Base-by-base conservation (phyloP, 331 rosid species). In the Arachis monticola region DNA sequence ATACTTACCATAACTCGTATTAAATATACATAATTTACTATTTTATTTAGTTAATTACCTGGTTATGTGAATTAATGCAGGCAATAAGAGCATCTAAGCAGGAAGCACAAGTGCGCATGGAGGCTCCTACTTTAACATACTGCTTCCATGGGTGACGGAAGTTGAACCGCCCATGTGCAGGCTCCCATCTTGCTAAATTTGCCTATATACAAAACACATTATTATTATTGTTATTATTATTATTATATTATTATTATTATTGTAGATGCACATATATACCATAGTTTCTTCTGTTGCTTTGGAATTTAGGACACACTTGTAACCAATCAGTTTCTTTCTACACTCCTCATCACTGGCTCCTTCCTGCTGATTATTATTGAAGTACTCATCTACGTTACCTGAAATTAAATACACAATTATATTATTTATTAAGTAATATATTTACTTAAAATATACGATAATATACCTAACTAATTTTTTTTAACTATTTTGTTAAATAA, bases 101-200 rank as follows among this genome's bases (percentile, higher is more conserved):
- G 2, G 85, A 87, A 72, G 97, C 97, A 69, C 90, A 88, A 17
- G 82, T 72, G 11, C 99, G 92, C 97, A 92, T 79, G 41, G 87
- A 78, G 1, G 89, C 88, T 1, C 92, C 97, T 1, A 94, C 83
- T 82, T 90, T 83, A 10, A 90, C 89, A 82, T 94, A 90, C 57
- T 83, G 90, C 46, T 79, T 86, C 97, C 97, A 94, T 2, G 97
- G 99, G n/a, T 94, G 99, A 10, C 88, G 75, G 13, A 92, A 94
- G 80, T 79, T 85, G 82, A 94, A 94, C 44, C 80, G 73, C 14
- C 97, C 96, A 8, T 90, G 97, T 0, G 87, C 87, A 0, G 97
- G 97, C 42, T 94, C 99, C 99, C 99, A 94, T 82, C 90, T 83
- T 1, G 97, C 97, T 52, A 92, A 85, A 74, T 87, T 94, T 2